Percentiles rank a stretch among this genome's conserved stretches.
phyloP scores from a whole-genome alignment of 257 asterid genomes.

The Primulina tabacum region DNA sequence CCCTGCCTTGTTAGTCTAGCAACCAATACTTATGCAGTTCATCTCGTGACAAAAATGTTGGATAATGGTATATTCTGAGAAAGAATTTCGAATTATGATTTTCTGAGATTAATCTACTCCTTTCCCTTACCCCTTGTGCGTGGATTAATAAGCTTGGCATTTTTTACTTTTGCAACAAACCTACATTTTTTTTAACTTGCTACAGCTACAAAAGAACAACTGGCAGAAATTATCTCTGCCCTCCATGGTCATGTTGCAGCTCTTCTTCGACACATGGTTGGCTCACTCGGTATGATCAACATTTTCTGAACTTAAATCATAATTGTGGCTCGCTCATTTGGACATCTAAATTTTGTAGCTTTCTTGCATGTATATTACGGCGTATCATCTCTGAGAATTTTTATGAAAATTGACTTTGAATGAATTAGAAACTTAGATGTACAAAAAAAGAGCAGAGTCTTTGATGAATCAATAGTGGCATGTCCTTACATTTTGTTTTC shows the following conservation, averaged over 20 bases:
- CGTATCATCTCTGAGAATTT: neutral
- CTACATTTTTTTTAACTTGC: conserved; percentile 5
- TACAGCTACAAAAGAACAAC: conserved; percentile 81
- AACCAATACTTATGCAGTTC: conserved; percentile 76
- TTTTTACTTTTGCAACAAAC: conserved; percentile 10
- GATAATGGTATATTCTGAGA: conserved; percentile 58
- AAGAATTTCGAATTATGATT: neutral
- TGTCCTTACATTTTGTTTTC: neutral
- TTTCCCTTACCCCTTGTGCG: neutral
- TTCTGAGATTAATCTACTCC: conserved; percentile 1
- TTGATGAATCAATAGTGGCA: neutral
- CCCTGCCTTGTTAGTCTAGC: conserved; percentile 70
- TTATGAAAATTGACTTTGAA: neutral
- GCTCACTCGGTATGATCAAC: conserved; percentile 72
- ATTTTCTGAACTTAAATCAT: conserved; percentile 12
- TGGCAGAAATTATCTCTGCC: conserved; percentile 66
- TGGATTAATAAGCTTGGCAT: neutral
- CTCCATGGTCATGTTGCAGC: conserved; percentile 81
- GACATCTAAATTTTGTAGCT: neutral
- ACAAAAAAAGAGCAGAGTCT: too few relatives aligned
- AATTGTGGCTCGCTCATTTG: neutral
- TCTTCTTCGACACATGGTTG: conserved; percentile 87
- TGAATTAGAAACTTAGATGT: too few relatives aligned
- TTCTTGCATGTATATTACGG: neutral
- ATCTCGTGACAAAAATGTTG: conserved; percentile 76